These are phyloP conservation scores for Aspergillus steynii DNA, from an alignment of 495 filamentous ascomycete genomes.

Conservation along the genomic window DNA sequence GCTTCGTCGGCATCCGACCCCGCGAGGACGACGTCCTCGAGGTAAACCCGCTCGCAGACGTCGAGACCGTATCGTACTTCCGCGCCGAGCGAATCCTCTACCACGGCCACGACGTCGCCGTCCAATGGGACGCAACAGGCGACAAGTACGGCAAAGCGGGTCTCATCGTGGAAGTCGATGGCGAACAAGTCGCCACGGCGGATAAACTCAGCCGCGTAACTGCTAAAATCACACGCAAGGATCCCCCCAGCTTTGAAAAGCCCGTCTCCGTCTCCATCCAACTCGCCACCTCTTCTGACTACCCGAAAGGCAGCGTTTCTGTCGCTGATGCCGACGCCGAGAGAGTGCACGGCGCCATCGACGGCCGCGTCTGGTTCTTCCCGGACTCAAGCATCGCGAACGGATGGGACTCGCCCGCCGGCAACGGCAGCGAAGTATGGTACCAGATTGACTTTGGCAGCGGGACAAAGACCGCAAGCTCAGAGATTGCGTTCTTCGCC, in stretches of 20 bases:
- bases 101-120: conserved; percentile 30
- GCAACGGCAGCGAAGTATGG: conserved; percentile 24
- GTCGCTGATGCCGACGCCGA: conserved; percentile 22
- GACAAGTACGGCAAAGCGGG: conserved; percentile 23
- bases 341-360: conserved; percentile 26
- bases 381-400: conserved; percentile 21
- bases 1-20: conserved; percentile 30
- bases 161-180: conserved; percentile 27
- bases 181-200: conserved; percentile 14
- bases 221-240: conserved; percentile 8
- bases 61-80: conserved; percentile 23
- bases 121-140: conserved; percentile 30
- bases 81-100: conserved; percentile 30
- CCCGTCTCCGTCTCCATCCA: conserved; percentile 27
- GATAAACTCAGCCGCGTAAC: conserved; percentile 15
- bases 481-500: conserved; percentile 25
- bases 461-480: conserved; percentile 7
- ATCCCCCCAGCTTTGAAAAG: conserved; percentile 12
- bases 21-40: conserved; percentile 28
- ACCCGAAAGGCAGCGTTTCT: conserved; percentile 24
- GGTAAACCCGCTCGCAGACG: conserved; percentile 28
- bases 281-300: conserved; percentile 15
- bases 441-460: conserved; percentile 22
- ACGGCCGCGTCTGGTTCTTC: conserved; percentile 28
- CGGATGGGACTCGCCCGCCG: conserved; percentile 24